phyloP scores from a whole-genome alignment of 441 rosid species.

The Populus hybrid region DNA sequence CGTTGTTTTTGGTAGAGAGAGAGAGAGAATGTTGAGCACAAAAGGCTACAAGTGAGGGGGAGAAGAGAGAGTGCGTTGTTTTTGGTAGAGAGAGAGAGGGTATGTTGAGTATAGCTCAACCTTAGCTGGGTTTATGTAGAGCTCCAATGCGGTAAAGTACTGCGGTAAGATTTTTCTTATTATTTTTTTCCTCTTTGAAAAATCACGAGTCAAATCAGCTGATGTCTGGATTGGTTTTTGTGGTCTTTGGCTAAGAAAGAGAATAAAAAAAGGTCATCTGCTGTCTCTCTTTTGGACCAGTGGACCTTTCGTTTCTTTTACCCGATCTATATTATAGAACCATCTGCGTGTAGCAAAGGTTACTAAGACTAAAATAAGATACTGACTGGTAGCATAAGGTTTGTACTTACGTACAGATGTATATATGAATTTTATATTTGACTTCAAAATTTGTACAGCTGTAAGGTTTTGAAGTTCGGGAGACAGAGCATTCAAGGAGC shows the following conservation, averaged over 20 bases:
- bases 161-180: background rate
- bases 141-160: conserved; percentile 12
- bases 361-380: too few species aligned
- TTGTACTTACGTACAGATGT: too few species aligned
- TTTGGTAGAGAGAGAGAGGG: background rate
- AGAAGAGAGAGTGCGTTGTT: background rate
- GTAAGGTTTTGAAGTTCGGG: conserved; percentile 38
- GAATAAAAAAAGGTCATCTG: conserved; percentile 3
- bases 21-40: background rate
- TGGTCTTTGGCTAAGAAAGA: conserved; percentile 1
- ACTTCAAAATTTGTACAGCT: conserved; percentile 37
- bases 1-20: background rate
- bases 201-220: conserved; percentile 25
- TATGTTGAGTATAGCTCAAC: conserved; percentile 40
- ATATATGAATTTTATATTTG: background rate
- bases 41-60: conserved; percentile 5
- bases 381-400: too few species aligned
- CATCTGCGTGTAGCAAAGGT: too few species aligned
- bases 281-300: background rate
- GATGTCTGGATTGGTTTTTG: conserved; percentile 16
- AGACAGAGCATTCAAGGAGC: conserved; percentile 45
- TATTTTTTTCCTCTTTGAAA: background rate
- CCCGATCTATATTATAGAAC: background rate
- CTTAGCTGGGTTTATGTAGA: conserved; percentile 60
- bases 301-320: background rate